These are phyloP conservation scores for Camellia lanceoleosa DNA, from an alignment of 148 eudicot genomes.

Conservation along the genomic window DNA sequence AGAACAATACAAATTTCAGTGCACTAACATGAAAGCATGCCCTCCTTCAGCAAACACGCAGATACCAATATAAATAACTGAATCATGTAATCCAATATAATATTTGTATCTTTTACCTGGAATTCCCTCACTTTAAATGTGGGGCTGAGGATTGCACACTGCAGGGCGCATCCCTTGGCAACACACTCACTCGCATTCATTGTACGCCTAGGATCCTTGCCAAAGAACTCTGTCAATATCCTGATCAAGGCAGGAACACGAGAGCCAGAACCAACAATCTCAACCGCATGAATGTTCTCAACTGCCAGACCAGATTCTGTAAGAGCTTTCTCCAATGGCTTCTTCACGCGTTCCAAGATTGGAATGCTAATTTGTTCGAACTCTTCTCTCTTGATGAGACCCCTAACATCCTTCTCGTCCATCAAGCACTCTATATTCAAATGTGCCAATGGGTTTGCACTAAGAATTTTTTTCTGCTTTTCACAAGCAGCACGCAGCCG, in stretches of 20 bases:
- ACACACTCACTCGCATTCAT: constrained; percentile 99
- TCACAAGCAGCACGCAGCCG: constrained; percentile 85
- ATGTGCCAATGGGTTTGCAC: constrained; percentile 96
- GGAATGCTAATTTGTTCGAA: constrained; percentile 81
- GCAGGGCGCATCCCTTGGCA: constrained; percentile 83
- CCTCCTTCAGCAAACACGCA: neutral
- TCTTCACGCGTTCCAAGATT: constrained; percentile 83
- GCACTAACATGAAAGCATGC: neutral
- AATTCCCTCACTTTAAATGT: constrained; percentile 92
- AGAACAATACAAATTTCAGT: neutral
- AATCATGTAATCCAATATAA: too few relatives aligned
- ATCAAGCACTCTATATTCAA: constrained; percentile 92
- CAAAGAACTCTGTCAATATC: constrained; percentile 84
- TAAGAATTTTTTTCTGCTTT: constrained; percentile 83
- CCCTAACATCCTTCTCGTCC: constrained; percentile 94
- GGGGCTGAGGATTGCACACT: constrained; percentile 93
- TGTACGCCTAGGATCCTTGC: constrained; percentile 93
- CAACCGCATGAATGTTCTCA: constrained; percentile 76
- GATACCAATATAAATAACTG: too few relatives aligned
- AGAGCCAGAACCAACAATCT: constrained; percentile 92
- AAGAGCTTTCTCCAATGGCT: constrained; percentile 90
- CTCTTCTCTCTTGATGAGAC: constrained; percentile 81
- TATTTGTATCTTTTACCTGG: constrained; percentile 47
- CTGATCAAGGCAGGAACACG: constrained; percentile 79
- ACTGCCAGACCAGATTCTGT: constrained; percentile 67